Evolutionary conservation across 2,329 filamentous ascomycete species (phyloP).

Genomic region (Chrysosporium queenslandicum): DNA sequence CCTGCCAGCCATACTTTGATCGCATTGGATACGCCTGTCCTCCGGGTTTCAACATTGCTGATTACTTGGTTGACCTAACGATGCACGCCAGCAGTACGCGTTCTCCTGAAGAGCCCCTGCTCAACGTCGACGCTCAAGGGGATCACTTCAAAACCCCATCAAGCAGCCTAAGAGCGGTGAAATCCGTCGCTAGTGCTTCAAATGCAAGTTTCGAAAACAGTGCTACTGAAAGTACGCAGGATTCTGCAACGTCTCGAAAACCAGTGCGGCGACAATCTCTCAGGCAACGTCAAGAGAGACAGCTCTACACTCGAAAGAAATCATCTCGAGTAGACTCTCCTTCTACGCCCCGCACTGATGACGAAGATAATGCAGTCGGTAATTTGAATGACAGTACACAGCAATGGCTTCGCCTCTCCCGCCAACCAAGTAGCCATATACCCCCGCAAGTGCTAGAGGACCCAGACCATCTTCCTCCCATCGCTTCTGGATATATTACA

Average conservation of each 20-base stretch:
- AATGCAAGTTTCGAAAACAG: constrained; percentile 61
- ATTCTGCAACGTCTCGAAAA: constrained; percentile 55
- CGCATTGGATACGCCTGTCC: constrained; percentile 85
- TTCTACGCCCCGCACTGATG: constrained; percentile 53
- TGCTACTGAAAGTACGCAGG: constrained; percentile 46
- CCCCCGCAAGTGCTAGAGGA: constrained; percentile 60
- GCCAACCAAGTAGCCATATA: constrained; percentile 41
- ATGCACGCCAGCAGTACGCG: constrained; percentile 72
- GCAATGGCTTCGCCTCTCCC: constrained; percentile 52
- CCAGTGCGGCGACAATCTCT: constrained; percentile 68
- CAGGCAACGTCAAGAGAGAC: constrained; percentile 73
- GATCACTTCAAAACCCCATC: constrained; percentile 62
- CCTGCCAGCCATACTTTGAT: constrained; percentile 89
- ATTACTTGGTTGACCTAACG: constrained; percentile 92
- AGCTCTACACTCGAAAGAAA: constrained; percentile 78
- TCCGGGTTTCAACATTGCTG: constrained; percentile 95
- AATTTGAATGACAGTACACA: constrained; percentile 44
- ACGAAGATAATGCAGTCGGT: constrained; percentile 47
- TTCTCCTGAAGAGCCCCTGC: constrained; percentile 47
- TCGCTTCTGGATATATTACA: constrained; percentile 52
- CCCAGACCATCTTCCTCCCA: constrained; percentile 49
- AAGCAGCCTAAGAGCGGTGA: constrained; percentile 78
- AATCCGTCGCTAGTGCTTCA: constrained; percentile 78
- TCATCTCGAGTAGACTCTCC: constrained; percentile 45
- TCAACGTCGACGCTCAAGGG: constrained; percentile 49